These are phyloP conservation scores for Yarrowia deformans DNA, from an alignment of 805 yeast species.

Conservation along the genomic window DNA sequence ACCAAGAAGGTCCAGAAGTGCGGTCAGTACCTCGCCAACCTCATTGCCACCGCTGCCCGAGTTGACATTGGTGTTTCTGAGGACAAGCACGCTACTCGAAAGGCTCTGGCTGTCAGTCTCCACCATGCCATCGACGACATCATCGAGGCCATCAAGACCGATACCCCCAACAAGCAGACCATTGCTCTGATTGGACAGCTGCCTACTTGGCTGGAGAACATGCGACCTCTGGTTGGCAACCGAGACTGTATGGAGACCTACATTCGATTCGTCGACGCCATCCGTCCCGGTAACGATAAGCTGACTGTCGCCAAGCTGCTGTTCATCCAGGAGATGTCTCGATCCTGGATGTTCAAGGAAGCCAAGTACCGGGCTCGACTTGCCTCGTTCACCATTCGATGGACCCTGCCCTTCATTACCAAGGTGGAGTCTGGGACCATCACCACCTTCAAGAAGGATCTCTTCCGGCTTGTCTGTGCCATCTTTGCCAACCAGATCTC, in stretches of 20 bases:
- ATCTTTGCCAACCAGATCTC: slow-evolving; percentile 48
- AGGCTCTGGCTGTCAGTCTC: slow-evolving; percentile 28
- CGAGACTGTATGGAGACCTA: slow-evolving; percentile 36
- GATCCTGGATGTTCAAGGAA: slow-evolving; percentile 45
- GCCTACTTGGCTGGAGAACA: slow-evolving; percentile 37
- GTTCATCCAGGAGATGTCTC: slow-evolving; percentile 57
- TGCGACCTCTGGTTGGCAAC: slow-evolving; percentile 31
- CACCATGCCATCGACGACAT: slow-evolving; percentile 30
- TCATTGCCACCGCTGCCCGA: slow-evolving; percentile 30
- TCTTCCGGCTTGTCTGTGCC: slow-evolving; percentile 46
- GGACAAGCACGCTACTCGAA: slow-evolving; percentile 33
- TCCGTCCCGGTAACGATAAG: slow-evolving; percentile 66
- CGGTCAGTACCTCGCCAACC: slow-evolving; percentile 30
- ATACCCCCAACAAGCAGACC: slow-evolving; percentile 25
- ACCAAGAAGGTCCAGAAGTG: slow-evolving; percentile 34
- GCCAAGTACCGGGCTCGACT: slow-evolving; percentile 45
- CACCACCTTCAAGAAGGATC: slow-evolving; percentile 44
- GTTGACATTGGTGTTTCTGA: slow-evolving; percentile 26
- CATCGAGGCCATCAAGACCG: slow-evolving; percentile 19
- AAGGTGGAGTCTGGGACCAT: slow-evolving; percentile 44
- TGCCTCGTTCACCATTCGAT: slow-evolving; percentile 46
- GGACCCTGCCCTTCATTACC: slow-evolving; percentile 45
- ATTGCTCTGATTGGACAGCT: slow-evolving; percentile 22
- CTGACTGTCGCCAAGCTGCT: slow-evolving; percentile 65
- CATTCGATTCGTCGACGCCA: slow-evolving; percentile 53